Percentiles rank a stretch among this genome's conserved stretches.
Evolutionary conservation across 768 basidiomycete species (phyloP).

Genomic region (Leccinellum albellum): DNA sequence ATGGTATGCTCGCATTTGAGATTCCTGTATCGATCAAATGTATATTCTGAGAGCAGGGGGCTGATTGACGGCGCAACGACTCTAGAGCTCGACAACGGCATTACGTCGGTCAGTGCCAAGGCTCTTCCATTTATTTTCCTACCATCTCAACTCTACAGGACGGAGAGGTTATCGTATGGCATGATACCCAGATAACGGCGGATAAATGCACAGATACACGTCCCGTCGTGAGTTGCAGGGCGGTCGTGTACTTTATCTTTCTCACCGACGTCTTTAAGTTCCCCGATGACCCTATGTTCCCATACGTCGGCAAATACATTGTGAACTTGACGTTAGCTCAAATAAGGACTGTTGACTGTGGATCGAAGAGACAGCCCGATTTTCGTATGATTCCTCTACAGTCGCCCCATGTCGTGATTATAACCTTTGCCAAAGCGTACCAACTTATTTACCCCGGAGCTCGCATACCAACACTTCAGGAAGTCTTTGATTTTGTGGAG

Average conservation of each 20-base stretch:
- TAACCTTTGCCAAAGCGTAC: conserved; percentile 40
- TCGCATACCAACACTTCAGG: conserved; percentile 67
- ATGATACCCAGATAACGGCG: conserved; percentile 62
- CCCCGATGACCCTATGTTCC: conserved; percentile 56
- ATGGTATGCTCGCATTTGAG: conserved; percentile 42
- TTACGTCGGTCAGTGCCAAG: conserved; percentile 52
- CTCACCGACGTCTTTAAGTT: conserved; percentile 35
- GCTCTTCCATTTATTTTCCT: not conserved
- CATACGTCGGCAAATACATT: conserved; percentile 74
- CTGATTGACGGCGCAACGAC: conserved; percentile 73
- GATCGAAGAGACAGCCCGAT: conserved; percentile 55
- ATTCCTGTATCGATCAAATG: conserved; percentile 8
- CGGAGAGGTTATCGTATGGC: conserved; percentile 75
- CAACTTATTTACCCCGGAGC: conserved; percentile 66
- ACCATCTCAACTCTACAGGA: conserved; percentile 44
- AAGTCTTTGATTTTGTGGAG: conserved; percentile 71
- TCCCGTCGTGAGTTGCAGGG: conserved; percentile 47
- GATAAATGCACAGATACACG: conserved; percentile 68
- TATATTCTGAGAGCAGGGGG: conserved; percentile 44
- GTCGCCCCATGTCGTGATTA: not conserved
- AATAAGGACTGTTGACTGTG: conserved; percentile 78
- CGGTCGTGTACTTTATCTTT: not conserved
- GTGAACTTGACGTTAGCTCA: conserved; percentile 78
- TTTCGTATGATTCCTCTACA: conserved; percentile 47
- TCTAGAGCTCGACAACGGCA: conserved; percentile 74